These are phyloP conservation scores for Apiospora phragmitis DNA, from an alignment of 2,329 filamentous ascomycete species.

Conservation along the genomic window DNA sequence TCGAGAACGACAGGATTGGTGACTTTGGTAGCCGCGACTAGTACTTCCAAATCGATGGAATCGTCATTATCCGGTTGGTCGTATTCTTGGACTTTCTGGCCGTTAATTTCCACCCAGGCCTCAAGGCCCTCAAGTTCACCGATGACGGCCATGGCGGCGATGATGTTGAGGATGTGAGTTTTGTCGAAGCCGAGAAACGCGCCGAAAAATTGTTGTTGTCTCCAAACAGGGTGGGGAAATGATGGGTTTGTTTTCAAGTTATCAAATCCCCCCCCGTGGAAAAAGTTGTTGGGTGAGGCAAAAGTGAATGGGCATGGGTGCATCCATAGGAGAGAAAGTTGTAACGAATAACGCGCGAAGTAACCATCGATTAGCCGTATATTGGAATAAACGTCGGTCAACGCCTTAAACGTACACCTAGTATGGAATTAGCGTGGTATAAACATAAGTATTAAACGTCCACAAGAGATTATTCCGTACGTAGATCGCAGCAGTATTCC, in stretches of 20 bases:
- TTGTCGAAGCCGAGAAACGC: not conserved
- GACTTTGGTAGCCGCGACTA: not conserved
- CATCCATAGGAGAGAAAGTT: too few species aligned
- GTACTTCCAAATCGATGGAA: not conserved
- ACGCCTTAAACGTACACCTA: too few species aligned
- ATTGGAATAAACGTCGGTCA: too few species aligned
- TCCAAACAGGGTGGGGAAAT: too few species aligned
- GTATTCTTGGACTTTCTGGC: not conserved
- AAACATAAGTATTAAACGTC: too few species aligned
- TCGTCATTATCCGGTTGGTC: not conserved
- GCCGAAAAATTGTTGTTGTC: too few species aligned
- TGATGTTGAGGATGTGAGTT: not conserved
- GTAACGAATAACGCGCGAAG: too few species aligned
- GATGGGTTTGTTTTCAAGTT: not conserved
- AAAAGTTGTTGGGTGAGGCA: not conserved
- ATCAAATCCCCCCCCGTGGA: not conserved
- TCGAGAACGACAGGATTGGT: not conserved
- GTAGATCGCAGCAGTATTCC: too few species aligned
- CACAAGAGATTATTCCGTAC: too few species aligned
- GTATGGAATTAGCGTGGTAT: too few species aligned
- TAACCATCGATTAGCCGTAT: too few species aligned
- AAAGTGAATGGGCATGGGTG: not conserved
- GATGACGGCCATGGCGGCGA: conserved; percentile 7
- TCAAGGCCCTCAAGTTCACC: not conserved
- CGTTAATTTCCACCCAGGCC: not conserved